These are phyloP conservation scores for Fraxinus cuspidata DNA, from an alignment of 257 asterid genomes.

Conservation along the genomic window DNA sequence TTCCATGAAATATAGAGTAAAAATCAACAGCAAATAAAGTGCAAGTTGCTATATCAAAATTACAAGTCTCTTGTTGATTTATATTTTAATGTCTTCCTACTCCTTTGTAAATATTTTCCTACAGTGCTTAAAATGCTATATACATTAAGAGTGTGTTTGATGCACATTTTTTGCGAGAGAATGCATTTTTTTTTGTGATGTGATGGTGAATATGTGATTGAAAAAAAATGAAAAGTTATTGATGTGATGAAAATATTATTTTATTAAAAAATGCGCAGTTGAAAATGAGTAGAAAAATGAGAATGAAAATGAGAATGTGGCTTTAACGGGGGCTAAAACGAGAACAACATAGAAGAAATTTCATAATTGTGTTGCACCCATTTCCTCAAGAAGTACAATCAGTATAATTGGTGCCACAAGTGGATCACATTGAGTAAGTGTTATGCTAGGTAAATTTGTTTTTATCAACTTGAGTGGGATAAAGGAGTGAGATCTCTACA, in stretches of 20 bases:
- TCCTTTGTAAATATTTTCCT: neutral
- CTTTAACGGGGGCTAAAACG: too few species aligned
- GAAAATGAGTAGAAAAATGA: too few species aligned
- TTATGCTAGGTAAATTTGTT: neutral
- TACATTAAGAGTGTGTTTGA: too few species aligned
- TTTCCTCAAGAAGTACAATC: neutral
- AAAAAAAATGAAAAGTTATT: too few species aligned
- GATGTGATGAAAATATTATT: too few species aligned
- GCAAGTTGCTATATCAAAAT: neutral
- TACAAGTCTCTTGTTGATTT: constrained; percentile 9
- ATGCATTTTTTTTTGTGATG: too few species aligned
- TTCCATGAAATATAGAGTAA: neutral
- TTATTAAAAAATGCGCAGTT: too few species aligned
- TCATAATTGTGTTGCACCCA: constrained; percentile 10
- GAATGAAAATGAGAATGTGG: too few species aligned
- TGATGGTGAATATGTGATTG: too few species aligned
- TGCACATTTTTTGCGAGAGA: too few species aligned
- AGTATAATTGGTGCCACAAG: constrained; percentile 6
- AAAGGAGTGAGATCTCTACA: constrained; percentile 3
- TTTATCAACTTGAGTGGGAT: constrained; percentile 9
- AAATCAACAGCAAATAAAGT: neutral
- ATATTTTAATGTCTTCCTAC: neutral
- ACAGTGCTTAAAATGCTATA: too few species aligned
- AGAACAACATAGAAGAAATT: neutral
- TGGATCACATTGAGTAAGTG: neutral